phyloP scores from a whole-genome alignment of 2,329 filamentous ascomycete species.

The Trichoderma sp. region DNA sequence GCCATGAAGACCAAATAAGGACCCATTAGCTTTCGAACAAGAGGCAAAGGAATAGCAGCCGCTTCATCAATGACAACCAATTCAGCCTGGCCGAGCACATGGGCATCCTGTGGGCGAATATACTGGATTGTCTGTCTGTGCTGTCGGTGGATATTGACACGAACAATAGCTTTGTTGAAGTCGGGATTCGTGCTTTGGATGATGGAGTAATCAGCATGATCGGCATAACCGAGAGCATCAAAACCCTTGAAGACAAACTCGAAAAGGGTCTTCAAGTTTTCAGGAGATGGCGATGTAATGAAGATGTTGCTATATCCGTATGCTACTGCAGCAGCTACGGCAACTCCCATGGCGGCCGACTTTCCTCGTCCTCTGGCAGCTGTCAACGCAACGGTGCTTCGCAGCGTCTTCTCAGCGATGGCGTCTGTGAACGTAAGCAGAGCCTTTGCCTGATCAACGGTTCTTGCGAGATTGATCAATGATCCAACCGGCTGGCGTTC shows the following conservation, averaged over 20 bases:
- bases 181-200: conserved; percentile 97
- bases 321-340: conserved; percentile 88
- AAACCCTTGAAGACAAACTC: conserved; percentile 99
- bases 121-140: conserved; percentile 99
- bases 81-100: conserved; percentile 92
- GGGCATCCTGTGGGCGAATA: conserved; percentile 92
- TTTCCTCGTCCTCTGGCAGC: conserved; percentile 94
- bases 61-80: conserved; percentile 96
- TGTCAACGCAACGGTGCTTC: conserved; percentile 89
- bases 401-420: conserved; percentile 91
- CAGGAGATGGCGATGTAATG: conserved; percentile 94
- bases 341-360: conserved; percentile 90
- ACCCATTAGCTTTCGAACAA: conserved; percentile 91
- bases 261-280: conserved; percentile 97
- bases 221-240: conserved; percentile 86
- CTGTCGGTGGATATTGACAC: conserved; percentile 91
- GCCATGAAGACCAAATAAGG: conserved; percentile 99
- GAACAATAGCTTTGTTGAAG: conserved; percentile 97
- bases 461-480: conserved; percentile 79
- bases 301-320: conserved; percentile 99
- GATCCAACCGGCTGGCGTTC: conserved; percentile 85
- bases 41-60: conserved; percentile 87
- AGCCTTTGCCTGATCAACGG: conserved; percentile 93
- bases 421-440: conserved; percentile 96
- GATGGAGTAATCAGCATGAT: conserved; percentile 96